Conservation (phyloP, 2,329 filamentous ascomycete species). For the Cladosporium sp. region DNA sequence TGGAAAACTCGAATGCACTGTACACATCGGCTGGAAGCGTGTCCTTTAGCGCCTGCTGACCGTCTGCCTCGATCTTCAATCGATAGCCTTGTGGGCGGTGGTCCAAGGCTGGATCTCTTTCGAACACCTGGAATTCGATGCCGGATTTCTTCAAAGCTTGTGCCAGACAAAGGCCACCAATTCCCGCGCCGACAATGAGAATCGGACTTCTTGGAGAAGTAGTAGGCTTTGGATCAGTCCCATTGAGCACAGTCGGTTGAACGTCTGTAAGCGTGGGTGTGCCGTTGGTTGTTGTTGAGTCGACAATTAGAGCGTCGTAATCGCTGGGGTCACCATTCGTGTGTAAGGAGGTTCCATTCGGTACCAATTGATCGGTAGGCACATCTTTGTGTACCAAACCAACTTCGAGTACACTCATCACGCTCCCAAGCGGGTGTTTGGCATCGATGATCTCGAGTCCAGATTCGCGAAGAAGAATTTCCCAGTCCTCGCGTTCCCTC, state of each 20-base stretch:
- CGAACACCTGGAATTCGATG: conserved; percentile 23
- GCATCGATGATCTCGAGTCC: background rate
- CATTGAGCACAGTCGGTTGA: no score
- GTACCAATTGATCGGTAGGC: background rate
- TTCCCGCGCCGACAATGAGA: background rate
- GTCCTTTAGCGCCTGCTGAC: conserved; percentile 26
- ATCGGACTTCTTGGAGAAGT: background rate
- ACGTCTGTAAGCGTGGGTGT: background rate
- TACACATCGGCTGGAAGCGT: conserved; percentile 26
- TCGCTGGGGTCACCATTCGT: background rate
- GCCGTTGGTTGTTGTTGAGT: background rate
- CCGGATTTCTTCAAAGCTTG: background rate
- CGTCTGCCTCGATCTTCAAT: conserved; percentile 28
- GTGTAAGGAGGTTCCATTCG: no score
- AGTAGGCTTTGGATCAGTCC: background rate
- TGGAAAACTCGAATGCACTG: conserved; percentile 26
- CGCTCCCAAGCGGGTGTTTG: background rate
- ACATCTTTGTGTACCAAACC: no score
- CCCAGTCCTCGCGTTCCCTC: conserved; percentile 31
- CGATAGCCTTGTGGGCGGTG: conserved; percentile 30
- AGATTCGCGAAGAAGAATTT: conserved; percentile 3
- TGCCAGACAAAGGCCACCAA: background rate
- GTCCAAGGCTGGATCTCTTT: conserved; percentile 27
- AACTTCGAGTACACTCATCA: background rate
- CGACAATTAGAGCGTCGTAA: no score